phyloP scores from a whole-genome alignment of 2,329 filamentous ascomycete genomes.

The Fusarium sacchari region DNA sequence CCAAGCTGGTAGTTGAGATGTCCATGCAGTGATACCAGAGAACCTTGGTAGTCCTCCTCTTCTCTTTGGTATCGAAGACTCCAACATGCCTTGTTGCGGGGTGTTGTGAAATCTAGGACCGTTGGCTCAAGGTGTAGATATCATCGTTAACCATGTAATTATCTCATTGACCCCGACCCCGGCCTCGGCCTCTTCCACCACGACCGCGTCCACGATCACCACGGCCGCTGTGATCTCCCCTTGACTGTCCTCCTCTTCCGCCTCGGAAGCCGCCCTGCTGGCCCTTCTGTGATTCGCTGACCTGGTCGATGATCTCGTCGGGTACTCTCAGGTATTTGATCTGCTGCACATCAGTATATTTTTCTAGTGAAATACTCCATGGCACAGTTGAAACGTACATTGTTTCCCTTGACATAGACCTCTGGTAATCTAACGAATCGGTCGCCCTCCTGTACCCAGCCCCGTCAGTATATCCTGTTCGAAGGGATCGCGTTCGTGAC shows the following conservation, averaged over 20 bases:
- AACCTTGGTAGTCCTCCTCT: slow-evolving; percentile 5
- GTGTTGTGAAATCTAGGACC: not conserved
- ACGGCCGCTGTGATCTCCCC: slow-evolving; percentile 67
- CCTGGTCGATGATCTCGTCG: slow-evolving; percentile 94
- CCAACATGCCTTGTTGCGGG: not conserved
- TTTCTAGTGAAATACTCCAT: not conserved
- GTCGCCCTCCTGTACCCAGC: slow-evolving; percentile 78
- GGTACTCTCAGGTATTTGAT: slow-evolving; percentile 98
- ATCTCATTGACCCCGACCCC: slow-evolving; percentile 49
- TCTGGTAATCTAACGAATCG: slow-evolving; percentile 92
- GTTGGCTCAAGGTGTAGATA: not conserved
- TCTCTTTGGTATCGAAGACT: slow-evolving; percentile 1
- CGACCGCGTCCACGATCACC: slow-evolving; percentile 56
- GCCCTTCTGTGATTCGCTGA: slow-evolving; percentile 89
- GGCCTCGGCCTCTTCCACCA: slow-evolving; percentile 51
- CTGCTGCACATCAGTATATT: slow-evolving; percentile 57
- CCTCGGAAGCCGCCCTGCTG: slow-evolving; percentile 72
- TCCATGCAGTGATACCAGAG: slow-evolving; percentile 5
- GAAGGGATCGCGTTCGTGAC: not conserved
- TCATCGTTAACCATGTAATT: slow-evolving; percentile 4
- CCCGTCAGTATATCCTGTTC: slow-evolving; percentile 20
- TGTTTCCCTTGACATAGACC: slow-evolving; percentile 97
- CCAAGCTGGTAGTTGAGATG: slow-evolving; percentile 1
- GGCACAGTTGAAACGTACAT: slow-evolving; percentile 67
- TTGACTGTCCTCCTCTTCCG: slow-evolving; percentile 67